phyloP scores from a whole-genome alignment of 1,284 basidiomycete species.

The Gymnopus androsaceus region DNA sequence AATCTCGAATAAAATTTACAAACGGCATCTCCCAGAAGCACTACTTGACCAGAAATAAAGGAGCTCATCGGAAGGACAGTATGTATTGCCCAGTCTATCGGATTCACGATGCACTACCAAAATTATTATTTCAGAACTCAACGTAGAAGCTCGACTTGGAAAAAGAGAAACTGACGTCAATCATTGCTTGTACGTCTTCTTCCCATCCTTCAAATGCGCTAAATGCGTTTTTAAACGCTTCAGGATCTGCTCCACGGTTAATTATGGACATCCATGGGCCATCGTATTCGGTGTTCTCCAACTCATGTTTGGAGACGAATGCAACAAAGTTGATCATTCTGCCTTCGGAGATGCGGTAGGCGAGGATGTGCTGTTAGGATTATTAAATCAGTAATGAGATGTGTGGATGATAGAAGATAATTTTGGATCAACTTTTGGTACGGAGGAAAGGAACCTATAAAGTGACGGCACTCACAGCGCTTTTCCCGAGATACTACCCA shows the following conservation, averaged over 20 bases:
- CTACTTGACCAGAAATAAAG: constrained; percentile 38
- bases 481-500: constrained; percentile 36
- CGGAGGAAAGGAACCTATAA: no score
- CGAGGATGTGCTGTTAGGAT: constrained; percentile 29
- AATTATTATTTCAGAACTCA: background rate
- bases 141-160: background rate
- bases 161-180: constrained; percentile 28
- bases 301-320: constrained; percentile 29
- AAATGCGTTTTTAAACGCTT: constrained; percentile 32
- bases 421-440: no score
- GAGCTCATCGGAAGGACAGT: constrained; percentile 39
- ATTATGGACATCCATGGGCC: constrained; percentile 37
- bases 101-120: constrained; percentile 38
- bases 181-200: constrained; percentile 35
- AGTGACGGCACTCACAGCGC: constrained; percentile 29
- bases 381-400: background rate
- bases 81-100: constrained; percentile 48
- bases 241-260: no score
- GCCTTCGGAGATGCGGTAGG: constrained; percentile 30
- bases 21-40: constrained; percentile 50
- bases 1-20: constrained; percentile 15
- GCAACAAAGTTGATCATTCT: constrained; percentile 34
- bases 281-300: constrained; percentile 34
- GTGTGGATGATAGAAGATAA: no score
- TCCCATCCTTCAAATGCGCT: constrained; percentile 36